These are phyloP conservation scores for Lasiosphaeriaceae sp. DNA, from an alignment of 495 filamentous ascomycete genomes.

Conservation along the genomic window DNA sequence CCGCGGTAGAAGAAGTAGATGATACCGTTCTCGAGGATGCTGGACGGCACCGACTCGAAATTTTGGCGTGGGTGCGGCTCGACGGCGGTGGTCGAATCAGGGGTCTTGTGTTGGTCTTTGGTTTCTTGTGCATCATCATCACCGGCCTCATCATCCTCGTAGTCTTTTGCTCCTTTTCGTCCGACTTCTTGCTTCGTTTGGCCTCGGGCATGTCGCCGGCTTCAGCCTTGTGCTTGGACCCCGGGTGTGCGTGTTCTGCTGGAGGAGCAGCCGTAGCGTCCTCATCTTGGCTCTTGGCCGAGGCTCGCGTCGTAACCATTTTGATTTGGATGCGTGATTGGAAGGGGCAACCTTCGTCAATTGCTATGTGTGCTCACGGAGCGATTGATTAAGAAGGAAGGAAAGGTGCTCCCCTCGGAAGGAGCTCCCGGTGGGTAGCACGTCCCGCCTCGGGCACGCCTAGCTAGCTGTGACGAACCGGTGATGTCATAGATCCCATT, in stretches of 20 bases:
- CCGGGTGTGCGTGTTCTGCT: constrained; percentile 12
- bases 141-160: not conserved
- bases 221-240: constrained; percentile 23
- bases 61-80: constrained; percentile 16
- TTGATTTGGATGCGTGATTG: not conserved
- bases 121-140: not conserved
- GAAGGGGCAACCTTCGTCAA: too few species aligned
- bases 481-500: not conserved
- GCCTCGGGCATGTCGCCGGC: constrained; percentile 4
- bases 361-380: too few species aligned
- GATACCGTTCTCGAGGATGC: constrained; percentile 82
- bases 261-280: constrained; percentile 2
- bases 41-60: constrained; percentile 53
- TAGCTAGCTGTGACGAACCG: not conserved
- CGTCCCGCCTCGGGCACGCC: not conserved
- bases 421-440: not conserved
- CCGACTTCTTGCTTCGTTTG: constrained; percentile 15
- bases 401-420: too few species aligned
- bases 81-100: constrained; percentile 12
- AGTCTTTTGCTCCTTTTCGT: constrained; percentile 7
- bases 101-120: not conserved
- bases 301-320: constrained; percentile 20
- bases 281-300: constrained; percentile 14
- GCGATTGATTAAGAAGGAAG: too few species aligned
- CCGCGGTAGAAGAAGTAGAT: constrained; percentile 91